Conservation (phyloP, 2,329 filamentous ascomycete genomes). For the Huntiella moniliformis region DNA sequence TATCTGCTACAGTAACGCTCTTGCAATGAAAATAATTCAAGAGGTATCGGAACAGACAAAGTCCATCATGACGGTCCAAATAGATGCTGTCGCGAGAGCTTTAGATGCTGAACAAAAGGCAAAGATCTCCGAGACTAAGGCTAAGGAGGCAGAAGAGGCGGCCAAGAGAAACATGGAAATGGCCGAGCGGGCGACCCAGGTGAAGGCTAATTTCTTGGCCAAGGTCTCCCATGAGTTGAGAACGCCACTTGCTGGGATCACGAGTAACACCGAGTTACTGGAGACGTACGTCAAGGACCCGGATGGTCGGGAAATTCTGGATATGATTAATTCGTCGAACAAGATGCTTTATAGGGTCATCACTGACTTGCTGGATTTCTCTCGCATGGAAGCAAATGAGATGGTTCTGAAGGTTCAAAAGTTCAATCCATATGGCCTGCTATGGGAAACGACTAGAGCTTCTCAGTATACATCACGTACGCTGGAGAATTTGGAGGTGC, state of each 20-base stretch:
- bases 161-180: conserved; percentile 63
- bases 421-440: conserved; percentile 49
- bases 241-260: conserved; percentile 71
- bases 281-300: conserved; percentile 55
- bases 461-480: conserved; percentile 47
- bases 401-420: conserved; percentile 61
- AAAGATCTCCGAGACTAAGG: conserved; percentile 50
- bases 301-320: conserved; percentile 70
- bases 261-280: conserved; percentile 71
- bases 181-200: conserved; percentile 66
- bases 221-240: conserved; percentile 68
- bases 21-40: conserved; percentile 51
- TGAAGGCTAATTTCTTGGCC: conserved; percentile 63
- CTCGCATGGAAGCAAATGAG: conserved; percentile 77
- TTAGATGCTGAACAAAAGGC: conserved; percentile 2
- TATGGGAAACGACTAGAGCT: conserved; percentile 46
- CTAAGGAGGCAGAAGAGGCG: conserved; percentile 56
- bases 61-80: conserved; percentile 61
- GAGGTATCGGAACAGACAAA: conserved; percentile 62
- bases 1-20: conserved; percentile 50
- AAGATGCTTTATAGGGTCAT: conserved; percentile 81
- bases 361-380: conserved; percentile 92
- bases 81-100: conserved; percentile 38
- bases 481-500: conserved; percentile 41
- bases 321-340: conserved; percentile 70